Evolutionary conservation across 805 yeast genomes (phyloP).

Genomic region (Candida namnaoensis): DNA sequence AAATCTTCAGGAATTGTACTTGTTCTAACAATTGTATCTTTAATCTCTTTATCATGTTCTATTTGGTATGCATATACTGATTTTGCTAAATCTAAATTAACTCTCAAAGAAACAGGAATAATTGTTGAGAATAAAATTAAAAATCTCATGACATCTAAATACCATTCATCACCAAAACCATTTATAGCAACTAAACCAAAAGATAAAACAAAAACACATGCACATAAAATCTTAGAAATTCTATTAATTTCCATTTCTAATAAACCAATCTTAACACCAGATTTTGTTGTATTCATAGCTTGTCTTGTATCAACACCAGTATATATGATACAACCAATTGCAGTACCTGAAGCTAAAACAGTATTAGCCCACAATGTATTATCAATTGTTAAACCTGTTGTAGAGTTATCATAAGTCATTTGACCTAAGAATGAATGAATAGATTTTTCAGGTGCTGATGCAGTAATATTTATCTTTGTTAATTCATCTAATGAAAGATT

Average conservation of each 20-base stretch:
- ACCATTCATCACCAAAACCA: slow-evolving; percentile 75
- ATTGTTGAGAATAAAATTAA: slow-evolving; percentile 89
- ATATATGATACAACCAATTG: slow-evolving; percentile 79
- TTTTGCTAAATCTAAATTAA: slow-evolving; percentile 90
- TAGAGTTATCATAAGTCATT: slow-evolving; percentile 46
- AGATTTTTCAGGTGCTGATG: slow-evolving; percentile 76
- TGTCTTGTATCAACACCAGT: slow-evolving; percentile 94
- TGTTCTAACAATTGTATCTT: slow-evolving; percentile 88
- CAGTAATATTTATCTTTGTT: slow-evolving; percentile 47
- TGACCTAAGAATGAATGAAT: slow-evolving; percentile 80
- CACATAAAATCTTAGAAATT: slow-evolving; percentile 81
- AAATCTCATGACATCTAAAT: slow-evolving; percentile 83
- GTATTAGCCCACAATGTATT: slow-evolving; percentile 98
- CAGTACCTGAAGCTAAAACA: slow-evolving; percentile 89
- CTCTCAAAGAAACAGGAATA: slow-evolving; percentile 92
- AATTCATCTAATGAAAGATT: slow-evolving; percentile 39
- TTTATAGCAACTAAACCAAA: slow-evolving; percentile 70
- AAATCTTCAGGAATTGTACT: slow-evolving; percentile 97
- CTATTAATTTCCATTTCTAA: slow-evolving; percentile 86
- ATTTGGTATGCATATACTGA: slow-evolving; percentile 94
- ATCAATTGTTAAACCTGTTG: slow-evolving; percentile 69
- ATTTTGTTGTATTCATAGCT: slow-evolving; percentile 82
- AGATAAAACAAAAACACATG: slow-evolving; percentile 74
- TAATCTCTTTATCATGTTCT: slow-evolving; percentile 75
- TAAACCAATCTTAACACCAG: slow-evolving; percentile 84